phyloP scores from a whole-genome alignment of 1,284 basidiomycete species.

The Marasmius sp. region DNA sequence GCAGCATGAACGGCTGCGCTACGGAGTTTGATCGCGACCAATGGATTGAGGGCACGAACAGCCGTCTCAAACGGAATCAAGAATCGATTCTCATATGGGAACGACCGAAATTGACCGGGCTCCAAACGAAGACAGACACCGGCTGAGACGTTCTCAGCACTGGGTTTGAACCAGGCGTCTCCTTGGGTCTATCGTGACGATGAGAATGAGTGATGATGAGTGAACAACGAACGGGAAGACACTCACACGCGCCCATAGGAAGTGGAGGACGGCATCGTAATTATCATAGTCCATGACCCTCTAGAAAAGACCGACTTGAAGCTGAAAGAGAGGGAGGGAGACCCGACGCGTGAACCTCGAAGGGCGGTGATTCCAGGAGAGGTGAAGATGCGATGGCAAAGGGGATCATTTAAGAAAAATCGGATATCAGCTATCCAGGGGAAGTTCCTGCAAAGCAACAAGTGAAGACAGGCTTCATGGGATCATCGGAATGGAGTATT shows the following conservation, averaged over 20 bases:
- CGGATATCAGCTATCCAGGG: background rate
- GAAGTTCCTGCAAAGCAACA: background rate
- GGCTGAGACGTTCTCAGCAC: constrained; percentile 67
- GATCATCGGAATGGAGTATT: constrained; percentile 4
- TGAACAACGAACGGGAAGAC: background rate
- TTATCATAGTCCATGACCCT: constrained; percentile 68
- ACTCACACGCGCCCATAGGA: constrained; percentile 52
- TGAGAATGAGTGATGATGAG: background rate
- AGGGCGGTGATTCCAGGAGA: constrained; percentile 4
- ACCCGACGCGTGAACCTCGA: constrained; percentile 1
- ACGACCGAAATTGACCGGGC: constrained; percentile 60
- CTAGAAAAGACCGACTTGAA: constrained; percentile 28
- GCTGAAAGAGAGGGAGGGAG: constrained; percentile 17
- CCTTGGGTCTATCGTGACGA: constrained; percentile 54
- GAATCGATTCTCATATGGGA: constrained; percentile 65
- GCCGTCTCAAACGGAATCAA: constrained; percentile 71
- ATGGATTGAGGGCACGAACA: constrained; percentile 69
- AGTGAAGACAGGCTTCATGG: constrained; percentile 2
- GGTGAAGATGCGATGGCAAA: background rate
- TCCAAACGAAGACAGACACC: constrained; percentile 71
- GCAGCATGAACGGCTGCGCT: constrained; percentile 82
- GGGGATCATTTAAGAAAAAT: constrained; percentile 4
- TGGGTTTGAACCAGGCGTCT: constrained; percentile 76
- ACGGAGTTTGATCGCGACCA: constrained; percentile 78
- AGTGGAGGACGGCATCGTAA: constrained; percentile 70